Conservation (phyloP, 225 moss, liverwort and hornwort species). For the Straminergon stramineum region DNA sequence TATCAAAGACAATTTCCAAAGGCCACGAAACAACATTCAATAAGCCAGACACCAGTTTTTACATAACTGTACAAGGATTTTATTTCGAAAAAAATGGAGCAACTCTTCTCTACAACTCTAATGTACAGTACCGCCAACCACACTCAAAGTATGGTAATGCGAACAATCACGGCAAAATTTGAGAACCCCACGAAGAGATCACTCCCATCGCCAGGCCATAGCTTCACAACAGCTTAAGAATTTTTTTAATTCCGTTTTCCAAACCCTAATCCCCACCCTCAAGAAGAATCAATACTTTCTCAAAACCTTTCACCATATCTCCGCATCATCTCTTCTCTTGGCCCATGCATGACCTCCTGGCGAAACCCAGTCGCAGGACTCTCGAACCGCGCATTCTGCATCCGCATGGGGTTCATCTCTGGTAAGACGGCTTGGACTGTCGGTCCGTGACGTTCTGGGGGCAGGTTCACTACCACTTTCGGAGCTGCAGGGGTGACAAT, state of each 20-base stretch:
- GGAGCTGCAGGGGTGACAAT: background rate
- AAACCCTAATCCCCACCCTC: background rate
- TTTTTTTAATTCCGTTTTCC: background rate
- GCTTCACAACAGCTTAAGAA: background rate
- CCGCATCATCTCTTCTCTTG: background rate
- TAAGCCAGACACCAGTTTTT: background rate
- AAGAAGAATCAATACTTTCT: background rate
- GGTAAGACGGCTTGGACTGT: slow-evolving; percentile 9
- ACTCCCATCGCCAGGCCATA: background rate
- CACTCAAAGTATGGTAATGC: background rate
- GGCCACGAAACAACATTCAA: background rate
- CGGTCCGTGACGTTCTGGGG: background rate
- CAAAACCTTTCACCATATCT: background rate
- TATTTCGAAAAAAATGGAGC: background rate
- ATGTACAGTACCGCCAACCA: background rate
- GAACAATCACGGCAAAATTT: background rate
- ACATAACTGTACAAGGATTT: background rate
- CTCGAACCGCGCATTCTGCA: slow-evolving; percentile 1
- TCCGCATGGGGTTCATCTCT: background rate
- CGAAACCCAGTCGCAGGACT: slow-evolving; percentile 1
- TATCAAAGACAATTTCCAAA: background rate
- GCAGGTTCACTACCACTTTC: slow-evolving; percentile 14
- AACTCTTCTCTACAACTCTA: background rate
- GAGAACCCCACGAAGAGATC: background rate
- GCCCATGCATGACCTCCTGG: slow-evolving; percentile 1